A percentile compares a stretch with the other conserved stretches of the same genome.
Conservation (phyloP, 768 basidiomycete species). For the Tylopilus balloui region DNA sequence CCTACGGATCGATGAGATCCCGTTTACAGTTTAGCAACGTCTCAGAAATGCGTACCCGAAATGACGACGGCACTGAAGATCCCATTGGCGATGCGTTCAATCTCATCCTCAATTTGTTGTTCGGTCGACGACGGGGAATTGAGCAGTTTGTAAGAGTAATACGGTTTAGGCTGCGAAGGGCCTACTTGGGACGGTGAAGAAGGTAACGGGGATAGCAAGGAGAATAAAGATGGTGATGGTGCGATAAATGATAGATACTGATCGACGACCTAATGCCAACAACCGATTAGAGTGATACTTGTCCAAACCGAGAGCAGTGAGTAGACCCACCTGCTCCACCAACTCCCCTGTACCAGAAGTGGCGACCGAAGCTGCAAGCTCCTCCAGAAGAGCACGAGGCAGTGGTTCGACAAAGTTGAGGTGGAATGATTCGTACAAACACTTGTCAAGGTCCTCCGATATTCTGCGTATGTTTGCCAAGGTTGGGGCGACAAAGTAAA, state of each 20-base stretch:
- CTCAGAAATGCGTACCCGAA: slow-evolving; percentile 52
- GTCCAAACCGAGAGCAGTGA: background rate
- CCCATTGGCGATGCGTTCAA: slow-evolving; percentile 86
- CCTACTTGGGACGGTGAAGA: slow-evolving; percentile 33
- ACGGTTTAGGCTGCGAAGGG: slow-evolving; percentile 35
- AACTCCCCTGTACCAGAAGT: slow-evolving; percentile 77
- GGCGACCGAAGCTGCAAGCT: slow-evolving; percentile 86
- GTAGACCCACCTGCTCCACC: slow-evolving; percentile 60
- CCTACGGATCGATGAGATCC: slow-evolving; percentile 41
- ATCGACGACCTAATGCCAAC: slow-evolving; percentile 68
- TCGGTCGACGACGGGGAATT: slow-evolving; percentile 91
- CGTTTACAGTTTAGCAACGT: background rate
- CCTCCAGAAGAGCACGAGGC: slow-evolving; percentile 84
- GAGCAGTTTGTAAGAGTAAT: slow-evolving; percentile 76
- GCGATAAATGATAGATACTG: slow-evolving; percentile 96
- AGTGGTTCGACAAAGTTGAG: slow-evolving; percentile 94
- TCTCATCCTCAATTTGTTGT: slow-evolving; percentile 86
- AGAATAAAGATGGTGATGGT: slow-evolving; percentile 90
- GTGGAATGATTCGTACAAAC: slow-evolving; percentile 88
- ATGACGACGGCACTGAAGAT: slow-evolving; percentile 90
- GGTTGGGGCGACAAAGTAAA: slow-evolving; percentile 95
- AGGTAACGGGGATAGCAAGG: slow-evolving; percentile 63
- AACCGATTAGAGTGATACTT: background rate
- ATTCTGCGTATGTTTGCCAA: slow-evolving; percentile 82
- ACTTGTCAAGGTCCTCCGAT: slow-evolving; percentile 87